Evolutionary conservation across 129 eudicot species (phyloP).

Genomic region (Deinandra increscens): DNA sequence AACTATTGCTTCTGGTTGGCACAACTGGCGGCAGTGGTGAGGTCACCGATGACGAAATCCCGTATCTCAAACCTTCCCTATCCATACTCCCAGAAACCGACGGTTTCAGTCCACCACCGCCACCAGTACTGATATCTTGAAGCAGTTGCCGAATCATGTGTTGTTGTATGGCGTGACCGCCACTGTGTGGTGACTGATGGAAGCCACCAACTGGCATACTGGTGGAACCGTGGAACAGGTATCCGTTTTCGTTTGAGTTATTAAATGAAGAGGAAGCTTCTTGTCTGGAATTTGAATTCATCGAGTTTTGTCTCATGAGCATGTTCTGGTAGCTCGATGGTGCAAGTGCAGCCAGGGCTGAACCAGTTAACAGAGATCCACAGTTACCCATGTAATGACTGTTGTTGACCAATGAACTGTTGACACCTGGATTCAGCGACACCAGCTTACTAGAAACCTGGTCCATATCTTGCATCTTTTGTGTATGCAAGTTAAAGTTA

Average conservation of each 20-base stretch:
- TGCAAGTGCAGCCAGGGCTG: conserved; percentile 65
- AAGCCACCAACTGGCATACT: conserved; percentile 36
- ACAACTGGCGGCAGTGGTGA: conserved; percentile 37
- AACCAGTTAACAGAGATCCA: conserved; percentile 51
- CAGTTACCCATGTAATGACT: conserved; percentile 42
- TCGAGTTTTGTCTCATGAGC: conserved; percentile 73
- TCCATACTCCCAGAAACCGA: conserved; percentile 46
- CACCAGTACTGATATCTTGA: conserved; percentile 64
- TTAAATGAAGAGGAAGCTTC: conserved; percentile 70
- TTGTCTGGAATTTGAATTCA: conserved; percentile 62
- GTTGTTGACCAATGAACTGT: conserved; percentile 37
- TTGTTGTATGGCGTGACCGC: conserved; percentile 60
- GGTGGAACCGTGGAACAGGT: conserved; percentile 46
- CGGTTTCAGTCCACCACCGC: conserved; percentile 40
- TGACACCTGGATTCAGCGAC: conserved; percentile 57
- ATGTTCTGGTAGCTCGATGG: conserved; percentile 58
- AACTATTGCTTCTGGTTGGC: conserved; percentile 70
- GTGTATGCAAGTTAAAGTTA: conserved; percentile 42
- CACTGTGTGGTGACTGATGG: conserved; percentile 44
- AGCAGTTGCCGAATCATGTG: conserved; percentile 76
- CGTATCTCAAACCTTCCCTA: conserved; percentile 46
- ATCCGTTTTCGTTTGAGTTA: conserved; percentile 38
- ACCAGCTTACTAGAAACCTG: conserved; percentile 47
- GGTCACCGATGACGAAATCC: conserved; percentile 30
- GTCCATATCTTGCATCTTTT: conserved; percentile 32